Evolutionary conservation across 768 basidiomycete species (phyloP), one percentile per base, ranked within the genome.

Genomic region (Phylloporus scabripes): DNA sequence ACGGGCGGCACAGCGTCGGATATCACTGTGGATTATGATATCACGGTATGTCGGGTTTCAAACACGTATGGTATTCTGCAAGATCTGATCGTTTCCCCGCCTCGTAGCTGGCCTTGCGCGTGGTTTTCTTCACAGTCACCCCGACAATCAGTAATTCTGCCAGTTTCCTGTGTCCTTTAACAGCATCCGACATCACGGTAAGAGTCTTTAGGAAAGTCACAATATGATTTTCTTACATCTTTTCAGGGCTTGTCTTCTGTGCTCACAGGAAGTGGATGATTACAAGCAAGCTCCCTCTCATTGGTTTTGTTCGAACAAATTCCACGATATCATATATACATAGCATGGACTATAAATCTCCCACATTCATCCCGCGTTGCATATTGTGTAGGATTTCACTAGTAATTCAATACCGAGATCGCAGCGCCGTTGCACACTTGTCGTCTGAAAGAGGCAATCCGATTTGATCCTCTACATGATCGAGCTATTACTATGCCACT

Each of bases 151-250:
- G 73, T 45, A 83, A 83, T 55, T 66, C 68, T 5, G 74, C 84
- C 54, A 76, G 62, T 31, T 86, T 92, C 60, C 54, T 65, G 10
- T 92, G 88, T 61, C 89, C 89, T 3, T 53, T 89, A 44, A 60
- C 67, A 20, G 45, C 65, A 17, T 55, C 65, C 12, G 65, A 67
- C 10, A 47, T 67, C 26, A 7, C 34, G 45, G 65, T 67, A 51
- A 45, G 57, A 18, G 5, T 40, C 43, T 12, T 21, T 43, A 8
- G 32, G 28, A 17, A 28, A n/a, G n/a, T 28, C 33, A 15, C 7
- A 24, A 18, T 43, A n/a, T 14, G 14, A 29, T 10, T 24, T 52
- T 21, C 51, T 67, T 3, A 68, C 18, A 18, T 34, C 45, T 39
- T 40, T 45, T 7, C 40, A 66, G 65, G 42, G 47, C 15, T 29